Evolutionary conservation across 176 grass and related monocot species (phyloP).

Genomic region (Lolium perenne): DNA sequence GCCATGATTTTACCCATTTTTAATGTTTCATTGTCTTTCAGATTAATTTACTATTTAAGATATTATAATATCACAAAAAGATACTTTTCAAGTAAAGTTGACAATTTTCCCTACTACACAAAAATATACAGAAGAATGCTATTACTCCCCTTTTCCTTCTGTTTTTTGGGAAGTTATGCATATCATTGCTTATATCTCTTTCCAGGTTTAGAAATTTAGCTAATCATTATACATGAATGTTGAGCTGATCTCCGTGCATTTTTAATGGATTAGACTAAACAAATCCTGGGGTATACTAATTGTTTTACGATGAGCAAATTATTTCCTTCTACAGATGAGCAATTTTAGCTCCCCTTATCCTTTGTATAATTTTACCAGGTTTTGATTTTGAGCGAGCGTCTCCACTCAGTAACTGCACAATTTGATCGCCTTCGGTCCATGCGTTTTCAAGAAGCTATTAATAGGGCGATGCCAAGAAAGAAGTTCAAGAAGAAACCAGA

Average conservation of each 20-base stretch:
- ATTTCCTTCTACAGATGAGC: background rate
- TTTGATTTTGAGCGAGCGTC: slow-evolving; percentile 89
- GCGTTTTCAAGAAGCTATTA: slow-evolving; percentile 92
- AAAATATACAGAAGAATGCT: background rate
- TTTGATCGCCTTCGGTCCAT: slow-evolving; percentile 84
- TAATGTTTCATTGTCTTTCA: background rate
- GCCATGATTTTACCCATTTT: background rate
- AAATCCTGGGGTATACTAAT: background rate
- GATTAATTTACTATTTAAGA: background rate
- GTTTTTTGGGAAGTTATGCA: background rate
- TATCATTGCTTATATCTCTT: slow-evolving; percentile 15
- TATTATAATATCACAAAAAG: background rate
- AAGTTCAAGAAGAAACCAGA: slow-evolving; percentile 68
- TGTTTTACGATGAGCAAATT: background rate
- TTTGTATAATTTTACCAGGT: slow-evolving; percentile 54
- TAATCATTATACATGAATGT: background rate
- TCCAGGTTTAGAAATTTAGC: background rate
- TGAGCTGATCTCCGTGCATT: background rate
- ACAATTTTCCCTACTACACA: background rate
- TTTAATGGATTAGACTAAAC: slow-evolving; percentile 10
- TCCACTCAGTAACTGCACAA: slow-evolving; percentile 80
- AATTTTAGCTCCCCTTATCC: too few relatives aligned
- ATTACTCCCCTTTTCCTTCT: background rate
- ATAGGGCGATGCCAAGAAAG: slow-evolving; percentile 83
- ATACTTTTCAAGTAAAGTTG: background rate